phyloP scores from a whole-genome alignment of 2,329 filamentous ascomycete genomes.

The Sarocladiaceae sp. region DNA sequence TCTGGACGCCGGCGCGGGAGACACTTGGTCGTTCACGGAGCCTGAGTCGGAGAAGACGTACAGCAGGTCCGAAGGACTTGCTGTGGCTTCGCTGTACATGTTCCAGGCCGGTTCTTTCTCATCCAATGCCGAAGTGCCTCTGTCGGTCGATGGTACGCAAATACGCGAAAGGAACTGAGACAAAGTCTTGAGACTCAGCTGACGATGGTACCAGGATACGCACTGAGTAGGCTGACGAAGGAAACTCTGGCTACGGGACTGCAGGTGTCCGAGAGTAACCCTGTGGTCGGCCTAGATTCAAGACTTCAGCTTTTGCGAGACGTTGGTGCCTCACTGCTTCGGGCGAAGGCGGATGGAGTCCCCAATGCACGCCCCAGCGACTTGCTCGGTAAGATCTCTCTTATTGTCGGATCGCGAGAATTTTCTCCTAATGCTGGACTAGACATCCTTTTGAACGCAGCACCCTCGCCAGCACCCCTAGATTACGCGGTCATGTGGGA shows the following conservation, averaged over 20 bases:
- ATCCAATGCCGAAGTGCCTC: not conserved
- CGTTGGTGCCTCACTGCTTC: slow-evolving; percentile 36
- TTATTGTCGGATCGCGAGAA: not conserved
- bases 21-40: slow-evolving; percentile 43
- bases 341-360: slow-evolving; percentile 22
- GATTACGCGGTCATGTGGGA: slow-evolving; percentile 38
- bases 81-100: slow-evolving; percentile 47
- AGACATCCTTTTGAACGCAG: slow-evolving; percentile 35
- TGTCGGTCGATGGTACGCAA: not conserved
- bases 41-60: slow-evolving; percentile 28
- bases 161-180: slow-evolving; percentile 15
- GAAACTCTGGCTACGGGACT: slow-evolving; percentile 32
- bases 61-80: slow-evolving; percentile 45
- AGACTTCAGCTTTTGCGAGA: slow-evolving; percentile 36
- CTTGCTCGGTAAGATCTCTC: slow-evolving; percentile 36
- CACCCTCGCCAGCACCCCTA: slow-evolving; percentile 21
- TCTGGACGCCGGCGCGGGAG: slow-evolving; percentile 50
- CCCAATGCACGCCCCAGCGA: slow-evolving; percentile 38
- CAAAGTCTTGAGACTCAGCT: no score
- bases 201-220: slow-evolving; percentile 26
- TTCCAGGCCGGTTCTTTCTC: slow-evolving; percentile 37
- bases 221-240: slow-evolving; percentile 28
- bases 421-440: not conserved
- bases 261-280: slow-evolving; percentile 39
- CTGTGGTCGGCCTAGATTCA: slow-evolving; percentile 40